Base-by-base conservation (phyloP, 805 yeast species). In the Ascoidea rubescens region DNA sequence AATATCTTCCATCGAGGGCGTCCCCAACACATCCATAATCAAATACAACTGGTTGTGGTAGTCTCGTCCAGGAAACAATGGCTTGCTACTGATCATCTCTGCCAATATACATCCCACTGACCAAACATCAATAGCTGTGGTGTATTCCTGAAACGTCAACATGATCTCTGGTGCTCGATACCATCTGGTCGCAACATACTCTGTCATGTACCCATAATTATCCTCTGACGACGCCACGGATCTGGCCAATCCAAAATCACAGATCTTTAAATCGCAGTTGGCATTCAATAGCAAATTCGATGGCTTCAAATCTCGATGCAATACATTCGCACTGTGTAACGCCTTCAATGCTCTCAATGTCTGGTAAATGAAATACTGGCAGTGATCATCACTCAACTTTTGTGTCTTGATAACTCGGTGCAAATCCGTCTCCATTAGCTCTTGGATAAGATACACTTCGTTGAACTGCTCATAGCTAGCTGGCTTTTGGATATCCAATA, bases 161-260 rank as follows among this genome's bases (percentile, higher is more conserved):
- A 85, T 85, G 53, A 85, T 82, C 63, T 85, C 93, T 0, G 91
- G 91, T 0, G 91, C 91, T 51, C 93, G 68, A 62, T 85, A 85
- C 91, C 91, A 85, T 59, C 93, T 70, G 6, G 93, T 85, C 2
- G 91, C 91, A 4, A 85, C 93, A 58, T 85, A 85, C 62, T 85
- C 91, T 0, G 91, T 85, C 69, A 84, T 70, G 56, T 75, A 75
- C 0, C 83, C 76, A 44, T 74, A 70, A 54, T 72, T 62, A 48
- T 72, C 70, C 56, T 73, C 76, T 52, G 71, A 62, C 45, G 80
- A 73, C 30, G 75, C 71, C 16, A 78, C 66, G 45, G 76, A 71
- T 52, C 91, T 69, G 0, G 90, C 82, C 28, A 85, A 65, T 0
- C 93, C 93, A 67, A 85, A 84, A 66, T 85, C 93, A 65, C 91